These are phyloP conservation scores for Hypoxylon sp. DNA, from an alignment of 2,329 filamentous ascomycete species.

Conservation along the genomic window DNA sequence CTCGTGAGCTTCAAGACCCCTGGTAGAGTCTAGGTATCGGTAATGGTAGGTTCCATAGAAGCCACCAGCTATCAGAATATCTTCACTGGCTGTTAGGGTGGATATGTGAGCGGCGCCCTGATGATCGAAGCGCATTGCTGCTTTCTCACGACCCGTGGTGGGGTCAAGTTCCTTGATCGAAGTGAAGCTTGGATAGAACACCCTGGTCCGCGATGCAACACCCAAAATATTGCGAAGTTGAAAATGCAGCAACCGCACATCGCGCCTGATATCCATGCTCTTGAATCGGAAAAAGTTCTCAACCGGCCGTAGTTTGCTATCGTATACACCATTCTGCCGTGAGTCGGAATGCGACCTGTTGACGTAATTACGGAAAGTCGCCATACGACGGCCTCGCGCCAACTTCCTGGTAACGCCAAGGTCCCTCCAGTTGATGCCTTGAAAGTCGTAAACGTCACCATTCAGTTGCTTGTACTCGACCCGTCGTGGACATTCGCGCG, in stretches of 20 bases:
- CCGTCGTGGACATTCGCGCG: conserved; percentile 42
- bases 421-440: conserved; percentile 71
- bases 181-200: conserved; percentile 69
- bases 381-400: conserved; percentile 63
- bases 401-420: conserved; percentile 66
- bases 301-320: conserved; percentile 56
- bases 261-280: conserved; percentile 67
- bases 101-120: conserved; percentile 62
- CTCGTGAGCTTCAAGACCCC: conserved; percentile 57
- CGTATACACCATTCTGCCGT: conserved; percentile 54
- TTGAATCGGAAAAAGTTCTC: conserved; percentile 72
- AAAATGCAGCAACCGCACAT: conserved; percentile 73
- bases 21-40: conserved; percentile 60
- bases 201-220: conserved; percentile 67
- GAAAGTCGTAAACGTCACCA: conserved; percentile 71
- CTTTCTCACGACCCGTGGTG: conserved; percentile 61
- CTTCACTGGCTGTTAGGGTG: conserved; percentile 66
- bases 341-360: conserved; percentile 65
- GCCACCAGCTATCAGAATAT: conserved; percentile 71
- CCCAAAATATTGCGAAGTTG: conserved; percentile 75
- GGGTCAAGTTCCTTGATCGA: conserved; percentile 69
- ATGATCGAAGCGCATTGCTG: conserved; percentile 62
- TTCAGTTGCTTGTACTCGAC: conserved; percentile 63
- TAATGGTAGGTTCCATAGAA: conserved; percentile 71
- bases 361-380: conserved; percentile 71